These are phyloP conservation scores for Coemansia javaensis DNA, from an alignment of 192 early-diverging fungal genomes.

Conservation along the genomic window DNA sequence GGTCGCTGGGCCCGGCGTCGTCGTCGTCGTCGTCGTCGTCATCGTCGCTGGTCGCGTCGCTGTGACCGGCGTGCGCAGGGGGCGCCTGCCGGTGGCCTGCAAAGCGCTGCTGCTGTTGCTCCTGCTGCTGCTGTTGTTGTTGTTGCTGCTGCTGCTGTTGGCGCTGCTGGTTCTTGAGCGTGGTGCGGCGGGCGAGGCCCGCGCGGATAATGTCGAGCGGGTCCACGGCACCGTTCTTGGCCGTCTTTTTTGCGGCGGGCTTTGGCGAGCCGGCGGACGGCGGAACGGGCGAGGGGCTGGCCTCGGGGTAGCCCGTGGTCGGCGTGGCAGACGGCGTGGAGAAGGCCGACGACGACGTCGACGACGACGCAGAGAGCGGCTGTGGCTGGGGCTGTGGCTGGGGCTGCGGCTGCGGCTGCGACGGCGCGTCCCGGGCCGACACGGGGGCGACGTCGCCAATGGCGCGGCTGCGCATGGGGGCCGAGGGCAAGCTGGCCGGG, in stretches of 20 bases:
- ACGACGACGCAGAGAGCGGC: constrained; percentile 1
- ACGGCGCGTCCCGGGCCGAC: no score
- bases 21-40: not conserved
- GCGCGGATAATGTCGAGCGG: constrained; percentile 49
- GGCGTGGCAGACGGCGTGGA: constrained; percentile 6
- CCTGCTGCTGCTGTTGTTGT: constrained; percentile 2
- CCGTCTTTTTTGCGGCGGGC: constrained; percentile 30
- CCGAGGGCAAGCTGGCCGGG: constrained; percentile 7
- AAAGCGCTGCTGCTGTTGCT: constrained; percentile 27
- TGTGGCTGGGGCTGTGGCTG: no score
- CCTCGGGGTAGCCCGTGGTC: not conserved
- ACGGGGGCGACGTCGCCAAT: not conserved
- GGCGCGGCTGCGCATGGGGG: constrained; percentile 12
- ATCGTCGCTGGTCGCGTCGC: not conserved
- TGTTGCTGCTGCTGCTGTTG: constrained; percentile 16
- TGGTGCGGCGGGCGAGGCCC: constrained; percentile 40
- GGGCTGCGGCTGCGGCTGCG: no score
- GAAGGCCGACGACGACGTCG: constrained; percentile 12
- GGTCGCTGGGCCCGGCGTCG: not conserved
- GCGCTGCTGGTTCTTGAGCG: constrained; percentile 43
- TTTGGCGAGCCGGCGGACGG: constrained; percentile 5
- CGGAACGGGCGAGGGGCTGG: not conserved
- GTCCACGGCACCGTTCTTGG: constrained; percentile 21
- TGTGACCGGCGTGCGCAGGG: constrained; percentile 3
- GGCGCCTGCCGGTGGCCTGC: constrained; percentile 22